Conservation (phyloP, 306 rosid species). For the Prosopis cineraria region DNA sequence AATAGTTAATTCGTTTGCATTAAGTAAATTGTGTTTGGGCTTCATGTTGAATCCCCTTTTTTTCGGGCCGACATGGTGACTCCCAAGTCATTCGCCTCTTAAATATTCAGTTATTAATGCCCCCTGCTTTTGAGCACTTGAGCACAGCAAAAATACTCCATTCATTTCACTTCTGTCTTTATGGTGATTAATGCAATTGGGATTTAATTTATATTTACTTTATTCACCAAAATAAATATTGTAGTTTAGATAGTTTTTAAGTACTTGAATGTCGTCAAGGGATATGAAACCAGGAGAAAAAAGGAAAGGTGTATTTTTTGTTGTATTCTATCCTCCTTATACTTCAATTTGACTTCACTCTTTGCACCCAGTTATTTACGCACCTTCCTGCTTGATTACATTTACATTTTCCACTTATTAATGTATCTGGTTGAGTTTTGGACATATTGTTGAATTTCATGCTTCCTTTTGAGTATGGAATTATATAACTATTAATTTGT, state of each 20-base stretch:
- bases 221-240: not conserved
- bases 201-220: not conserved
- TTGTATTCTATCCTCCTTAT: not conserved
- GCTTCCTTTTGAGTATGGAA: not conserved
- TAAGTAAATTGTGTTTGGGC: not conserved
- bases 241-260: not conserved
- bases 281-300: slow-evolving; percentile 7
- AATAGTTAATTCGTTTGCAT: not conserved
- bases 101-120: not conserved
- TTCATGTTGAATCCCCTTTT: not conserved
- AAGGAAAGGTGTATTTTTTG: not conserved
- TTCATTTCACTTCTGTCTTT: slow-evolving; percentile 9
- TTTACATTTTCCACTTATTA: not conserved
- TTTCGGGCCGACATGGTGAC: not conserved
- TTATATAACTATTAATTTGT: not conserved
- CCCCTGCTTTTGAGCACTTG: not conserved
- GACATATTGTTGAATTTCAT: slow-evolving; percentile 3
- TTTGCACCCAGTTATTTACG: not conserved
- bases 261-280: not conserved
- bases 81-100: not conserved
- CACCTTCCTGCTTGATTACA: not conserved
- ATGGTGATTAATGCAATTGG: slow-evolving; percentile 12
- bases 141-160: not conserved
- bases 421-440: not conserved
- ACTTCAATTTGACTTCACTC: slow-evolving; percentile 11